Percentiles rank a stretch among this genome's conserved stretches.
phyloP scores from a whole-genome alignment of 305 asterid species.

The Stenogyne calaminthoides region DNA sequence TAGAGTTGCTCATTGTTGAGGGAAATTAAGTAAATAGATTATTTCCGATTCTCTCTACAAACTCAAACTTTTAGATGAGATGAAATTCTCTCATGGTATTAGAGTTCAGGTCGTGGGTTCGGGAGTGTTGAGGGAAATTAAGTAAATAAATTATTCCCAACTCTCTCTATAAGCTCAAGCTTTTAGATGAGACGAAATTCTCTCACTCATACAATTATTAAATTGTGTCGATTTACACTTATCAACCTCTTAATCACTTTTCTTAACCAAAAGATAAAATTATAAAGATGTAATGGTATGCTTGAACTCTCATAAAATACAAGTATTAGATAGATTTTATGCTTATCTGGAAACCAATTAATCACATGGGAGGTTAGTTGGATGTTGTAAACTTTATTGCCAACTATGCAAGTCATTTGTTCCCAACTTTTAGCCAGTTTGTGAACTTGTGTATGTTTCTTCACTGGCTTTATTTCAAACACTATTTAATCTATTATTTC shows the following conservation, averaged over 20 bases:
- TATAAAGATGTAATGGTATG: neutral
- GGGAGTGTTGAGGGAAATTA: too few relatives aligned
- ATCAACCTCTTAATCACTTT: neutral
- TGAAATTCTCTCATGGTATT: too few relatives aligned
- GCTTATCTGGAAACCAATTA: neutral
- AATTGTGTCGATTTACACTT: neutral
- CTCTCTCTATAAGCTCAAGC: too few relatives aligned
- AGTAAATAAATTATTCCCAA: too few relatives aligned
- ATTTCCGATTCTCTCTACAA: too few relatives aligned
- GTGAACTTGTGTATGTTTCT: neutral
- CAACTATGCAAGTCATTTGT: neutral
- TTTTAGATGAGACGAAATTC: too few relatives aligned
- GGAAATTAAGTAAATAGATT: too few relatives aligned
- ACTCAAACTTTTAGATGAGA: too few relatives aligned
- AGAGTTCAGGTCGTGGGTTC: too few relatives aligned
- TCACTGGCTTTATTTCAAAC: neutral
- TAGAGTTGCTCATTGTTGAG: too few relatives aligned
- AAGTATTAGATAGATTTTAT: neutral
- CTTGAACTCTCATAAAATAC: neutral
- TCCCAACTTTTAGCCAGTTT: neutral
- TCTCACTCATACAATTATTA: neutral
- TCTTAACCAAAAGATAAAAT: neutral
- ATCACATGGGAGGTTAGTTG: slow-evolving; percentile 3
- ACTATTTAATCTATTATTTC: neutral
- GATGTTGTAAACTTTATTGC: neutral